phyloP scores from a whole-genome alignment of 768 basidiomycete genomes.

The Auricularia cornea region DNA sequence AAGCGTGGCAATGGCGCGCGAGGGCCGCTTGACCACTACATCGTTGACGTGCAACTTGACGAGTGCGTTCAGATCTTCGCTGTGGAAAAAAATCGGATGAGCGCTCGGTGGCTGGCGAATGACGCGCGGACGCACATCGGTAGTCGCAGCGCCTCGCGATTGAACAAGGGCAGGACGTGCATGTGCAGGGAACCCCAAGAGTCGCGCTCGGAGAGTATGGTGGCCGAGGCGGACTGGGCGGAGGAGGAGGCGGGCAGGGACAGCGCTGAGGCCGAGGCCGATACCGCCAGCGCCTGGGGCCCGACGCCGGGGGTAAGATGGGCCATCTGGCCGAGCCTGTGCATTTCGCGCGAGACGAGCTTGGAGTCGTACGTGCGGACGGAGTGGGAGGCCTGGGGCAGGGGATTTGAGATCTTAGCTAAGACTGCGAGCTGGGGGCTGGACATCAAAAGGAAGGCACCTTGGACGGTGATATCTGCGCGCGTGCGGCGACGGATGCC shows the following conservation, averaged over 20 bases:
- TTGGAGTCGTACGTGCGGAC: conserved; percentile 73
- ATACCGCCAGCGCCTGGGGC: conserved; percentile 41
- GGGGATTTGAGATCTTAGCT: conserved; percentile 6
- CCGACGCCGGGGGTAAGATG: conserved; percentile 32
- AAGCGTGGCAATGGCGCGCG: conserved; percentile 63
- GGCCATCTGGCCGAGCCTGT: conserved; percentile 60
- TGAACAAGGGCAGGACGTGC: conserved; percentile 84
- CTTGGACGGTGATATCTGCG: conserved; percentile 28
- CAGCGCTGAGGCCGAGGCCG: conserved; percentile 41
- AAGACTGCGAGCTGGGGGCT: neutral
- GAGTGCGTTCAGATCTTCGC: conserved; percentile 81
- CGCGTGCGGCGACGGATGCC: neutral
- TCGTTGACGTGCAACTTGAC: conserved; percentile 72
- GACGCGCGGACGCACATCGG: conserved; percentile 57
- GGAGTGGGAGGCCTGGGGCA: conserved; percentile 29
- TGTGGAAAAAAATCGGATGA: conserved; percentile 18
- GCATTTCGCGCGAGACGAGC: conserved; percentile 77
- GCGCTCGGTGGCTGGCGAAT: neutral
- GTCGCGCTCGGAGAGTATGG: conserved; percentile 24
- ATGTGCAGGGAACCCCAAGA: conserved; percentile 83
- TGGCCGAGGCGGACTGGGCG: conserved; percentile 33
- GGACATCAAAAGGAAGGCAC: conserved; percentile 25
- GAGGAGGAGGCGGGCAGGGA: conserved; percentile 23
- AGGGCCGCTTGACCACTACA: conserved; percentile 63
- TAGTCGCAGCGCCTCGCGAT: conserved; percentile 75